These are phyloP conservation scores for Fusarium sarcochroum DNA, from an alignment of 2,329 filamentous ascomycete species.

Conservation along the genomic window DNA sequence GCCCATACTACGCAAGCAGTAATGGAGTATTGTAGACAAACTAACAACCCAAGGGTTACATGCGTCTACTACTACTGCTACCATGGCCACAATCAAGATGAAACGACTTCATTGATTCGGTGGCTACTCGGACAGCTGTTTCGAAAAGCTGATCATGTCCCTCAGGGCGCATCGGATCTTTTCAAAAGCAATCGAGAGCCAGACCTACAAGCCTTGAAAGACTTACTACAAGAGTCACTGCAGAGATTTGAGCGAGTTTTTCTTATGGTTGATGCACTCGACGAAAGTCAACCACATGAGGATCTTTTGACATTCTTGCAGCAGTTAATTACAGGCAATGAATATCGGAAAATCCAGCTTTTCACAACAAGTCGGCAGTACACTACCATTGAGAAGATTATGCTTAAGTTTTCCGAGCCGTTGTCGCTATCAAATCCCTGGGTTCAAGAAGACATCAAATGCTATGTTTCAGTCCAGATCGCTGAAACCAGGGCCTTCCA, in stretches of 20 bases:
- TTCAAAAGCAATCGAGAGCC: accelerated
- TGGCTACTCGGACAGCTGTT: background rate
- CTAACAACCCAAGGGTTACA: accelerated
- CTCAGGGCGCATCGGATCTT: accelerated
- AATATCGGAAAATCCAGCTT: accelerated
- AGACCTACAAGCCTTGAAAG: accelerated
- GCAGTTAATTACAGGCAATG: accelerated
- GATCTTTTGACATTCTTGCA: accelerated
- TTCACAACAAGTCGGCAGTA: background rate
- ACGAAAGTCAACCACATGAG: accelerated
- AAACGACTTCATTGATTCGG: background rate
- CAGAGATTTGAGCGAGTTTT: accelerated
- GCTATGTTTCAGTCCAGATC: background rate
- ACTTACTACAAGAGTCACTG: accelerated
- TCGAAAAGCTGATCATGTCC: accelerated
- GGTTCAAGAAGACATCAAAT: background rate
- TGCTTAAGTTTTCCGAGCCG: accelerated
- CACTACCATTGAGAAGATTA: accelerated
- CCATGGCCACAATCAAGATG: background rate
- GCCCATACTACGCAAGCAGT: accelerated
- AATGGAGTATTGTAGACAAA: accelerated
- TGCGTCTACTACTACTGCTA: background rate
- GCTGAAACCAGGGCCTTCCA: accelerated
- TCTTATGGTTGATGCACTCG: background rate
- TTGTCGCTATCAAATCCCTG: background rate